Base-by-base conservation (phyloP, 371 early-diverging fungal genomes). In the Globomyces sp. region DNA sequence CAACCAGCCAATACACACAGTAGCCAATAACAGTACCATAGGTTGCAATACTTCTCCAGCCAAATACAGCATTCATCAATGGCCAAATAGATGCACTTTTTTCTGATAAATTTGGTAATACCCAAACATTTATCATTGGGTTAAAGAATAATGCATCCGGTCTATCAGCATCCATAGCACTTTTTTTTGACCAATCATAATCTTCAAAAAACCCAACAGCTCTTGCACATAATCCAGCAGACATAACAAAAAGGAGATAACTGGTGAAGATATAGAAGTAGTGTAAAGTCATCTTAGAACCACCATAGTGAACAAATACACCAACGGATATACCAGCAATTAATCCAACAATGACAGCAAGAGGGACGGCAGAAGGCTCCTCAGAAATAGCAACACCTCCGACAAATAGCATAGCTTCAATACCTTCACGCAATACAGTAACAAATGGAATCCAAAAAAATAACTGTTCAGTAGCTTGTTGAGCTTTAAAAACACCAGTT, bases 351-450 rank as follows among this genome's bases (percentile, higher is more conserved):
- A 90, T 73, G 44, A 85, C 87, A 8, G 94, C 87, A 47, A 91
- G 73, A 10, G 94, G 94, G 64, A 93, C 87, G 1, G 90, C 81
- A 24, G 64, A 64, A 10, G 64, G 51, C 6, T 52, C 43, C 50
- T 49, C 52, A 4, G 3, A 44, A 36, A 64, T 36, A 10, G 53
- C 63, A 69, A 92, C 90, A 49, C 92, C 93, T 63, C 86, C 91
- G 57, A 92, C 83, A 73, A 92, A 90, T 0, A 93, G 85, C 3
- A 93, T 82, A 11, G 89, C 85, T 73, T 90, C 91, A 42, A 93
- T 79, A 3, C 91, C 91, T 79, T 92, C 92, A 39, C 94, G 81
- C 46, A 90, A 74, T 1, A 93, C 85, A 3, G 92, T 90, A 60
- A 91, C 73, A 63, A 89, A 87, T 1, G 94, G 91, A n/a, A 89